These are phyloP conservation scores for Apiotrichum porosum DNA, from an alignment of 1,284 basidiomycete genomes.

Conservation along the genomic window DNA sequence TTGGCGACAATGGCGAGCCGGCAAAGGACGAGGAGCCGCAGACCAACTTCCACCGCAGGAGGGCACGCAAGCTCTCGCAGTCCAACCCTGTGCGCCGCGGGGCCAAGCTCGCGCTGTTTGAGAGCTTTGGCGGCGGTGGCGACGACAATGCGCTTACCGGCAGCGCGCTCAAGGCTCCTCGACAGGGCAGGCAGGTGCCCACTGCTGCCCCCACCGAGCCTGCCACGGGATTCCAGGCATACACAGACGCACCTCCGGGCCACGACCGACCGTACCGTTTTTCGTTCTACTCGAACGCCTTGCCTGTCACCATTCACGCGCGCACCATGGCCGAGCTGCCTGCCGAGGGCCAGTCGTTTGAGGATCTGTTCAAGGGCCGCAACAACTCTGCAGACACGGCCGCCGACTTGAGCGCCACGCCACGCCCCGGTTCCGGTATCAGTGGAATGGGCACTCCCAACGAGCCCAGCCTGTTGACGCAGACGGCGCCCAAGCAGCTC, in stretches of 20 bases:
- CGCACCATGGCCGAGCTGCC: conserved; percentile 88
- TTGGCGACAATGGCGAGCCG: neutral
- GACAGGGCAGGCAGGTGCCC: conserved; percentile 15
- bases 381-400: conserved; percentile 7
- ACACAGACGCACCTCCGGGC: conserved; percentile 51
- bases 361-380: conserved; percentile 68
- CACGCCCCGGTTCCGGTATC: neutral
- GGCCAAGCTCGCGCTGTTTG: conserved; percentile 88
- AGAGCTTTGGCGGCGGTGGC: conserved; percentile 54
- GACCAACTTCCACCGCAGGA: conserved; percentile 50
- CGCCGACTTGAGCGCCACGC: neutral
- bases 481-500: conserved; percentile 1
- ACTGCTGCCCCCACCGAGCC: conserved; percentile 3
- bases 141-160: conserved; percentile 17
- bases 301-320: conserved; percentile 91
- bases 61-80: conserved; percentile 78
- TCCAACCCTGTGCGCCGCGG: conserved; percentile 61
- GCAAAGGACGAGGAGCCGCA: conserved; percentile 19
- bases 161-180: conserved; percentile 41
- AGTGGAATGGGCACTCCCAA: conserved; percentile 12
- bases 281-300: conserved; percentile 94
- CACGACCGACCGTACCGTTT: conserved; percentile 93
- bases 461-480: conserved; percentile 11
- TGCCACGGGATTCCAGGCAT: conserved; percentile 26
- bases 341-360: conserved; percentile 86